These are phyloP conservation scores for Pseudogymnoascus sp. DNA, from an alignment of 2,329 filamentous ascomycete species.

Conservation along the genomic window DNA sequence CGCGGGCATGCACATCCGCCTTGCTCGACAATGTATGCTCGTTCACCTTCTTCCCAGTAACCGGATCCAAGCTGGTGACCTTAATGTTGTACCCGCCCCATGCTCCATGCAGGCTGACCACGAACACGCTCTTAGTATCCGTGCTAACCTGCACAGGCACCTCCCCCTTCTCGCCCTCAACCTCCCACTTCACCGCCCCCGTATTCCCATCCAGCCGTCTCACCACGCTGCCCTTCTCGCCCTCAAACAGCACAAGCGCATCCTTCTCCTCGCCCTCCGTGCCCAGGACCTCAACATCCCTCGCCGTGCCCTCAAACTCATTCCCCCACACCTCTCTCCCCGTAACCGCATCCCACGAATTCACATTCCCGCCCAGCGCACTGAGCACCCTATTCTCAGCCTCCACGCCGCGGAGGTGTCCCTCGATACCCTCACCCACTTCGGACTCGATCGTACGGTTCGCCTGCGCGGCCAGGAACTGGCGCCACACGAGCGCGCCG, in stretches of 20 bases:
- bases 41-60: slow-evolving; percentile 64
- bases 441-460: slow-evolving; percentile 32
- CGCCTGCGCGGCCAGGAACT: slow-evolving; percentile 53
- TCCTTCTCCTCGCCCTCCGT: slow-evolving; percentile 54
- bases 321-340: slow-evolving; percentile 73
- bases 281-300: slow-evolving; percentile 72
- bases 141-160: slow-evolving; percentile 67
- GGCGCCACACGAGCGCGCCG: slow-evolving; percentile 80
- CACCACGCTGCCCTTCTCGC: slow-evolving; percentile 50
- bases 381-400: slow-evolving; percentile 72
- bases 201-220: slow-evolving; percentile 65
- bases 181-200: slow-evolving; percentile 74
- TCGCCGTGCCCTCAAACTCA: slow-evolving; percentile 50
- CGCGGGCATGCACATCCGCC: slow-evolving; percentile 57
- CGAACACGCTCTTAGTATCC: slow-evolving; percentile 64
- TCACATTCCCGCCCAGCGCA: slow-evolving; percentile 61
- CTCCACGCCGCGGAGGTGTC: slow-evolving; percentile 63
- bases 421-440: slow-evolving; percentile 27
- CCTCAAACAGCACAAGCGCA: slow-evolving; percentile 59
- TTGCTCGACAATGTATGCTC: slow-evolving; percentile 69
- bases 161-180: slow-evolving; percentile 60
- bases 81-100: slow-evolving; percentile 68
- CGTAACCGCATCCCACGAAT: slow-evolving; percentile 76
- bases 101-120: slow-evolving; percentile 66
- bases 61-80: slow-evolving; percentile 64